Evolutionary conservation across 495 filamentous ascomycete species (phyloP).

Genomic region (Penicillium roqueforti): DNA sequence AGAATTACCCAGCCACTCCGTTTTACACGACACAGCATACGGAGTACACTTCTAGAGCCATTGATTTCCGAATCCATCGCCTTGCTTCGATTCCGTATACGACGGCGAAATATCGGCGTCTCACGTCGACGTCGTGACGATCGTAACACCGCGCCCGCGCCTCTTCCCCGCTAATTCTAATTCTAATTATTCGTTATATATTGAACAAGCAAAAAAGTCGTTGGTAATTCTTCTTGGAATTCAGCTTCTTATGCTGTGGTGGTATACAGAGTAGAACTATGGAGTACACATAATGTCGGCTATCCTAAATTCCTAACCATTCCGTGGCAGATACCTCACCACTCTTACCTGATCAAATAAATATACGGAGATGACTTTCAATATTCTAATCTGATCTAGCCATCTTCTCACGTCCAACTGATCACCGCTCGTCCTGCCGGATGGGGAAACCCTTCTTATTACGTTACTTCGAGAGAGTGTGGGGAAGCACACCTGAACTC

Average conservation of each 20-base stretch:
- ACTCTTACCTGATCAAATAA: too few relatives aligned
- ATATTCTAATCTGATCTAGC: not conserved
- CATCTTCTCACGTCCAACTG: not conserved
- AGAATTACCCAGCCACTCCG: not conserved
- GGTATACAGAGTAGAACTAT: too few relatives aligned
- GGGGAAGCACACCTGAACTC: not conserved
- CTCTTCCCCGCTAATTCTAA: constrained; percentile 17
- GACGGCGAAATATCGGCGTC: constrained; percentile 18
- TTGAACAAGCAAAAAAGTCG: not conserved
- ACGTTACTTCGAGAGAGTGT: not conserved
- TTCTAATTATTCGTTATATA: constrained; percentile 5
- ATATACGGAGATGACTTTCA: not conserved
- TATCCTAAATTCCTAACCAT: too few relatives aligned
- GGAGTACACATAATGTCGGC: too few relatives aligned
- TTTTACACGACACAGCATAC: not conserved
- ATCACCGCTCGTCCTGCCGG: constrained; percentile 10
- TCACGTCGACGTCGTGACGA: not conserved
- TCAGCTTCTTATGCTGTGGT: not conserved
- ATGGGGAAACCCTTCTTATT: constrained; percentile 9
- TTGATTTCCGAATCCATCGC: not conserved
- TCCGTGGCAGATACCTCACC: not conserved
- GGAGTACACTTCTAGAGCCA: not conserved
- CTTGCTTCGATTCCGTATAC: not conserved
- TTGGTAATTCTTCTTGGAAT: not conserved
- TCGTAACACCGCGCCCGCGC: constrained; percentile 7